A percentile compares a stretch with the other conserved stretches of the same genome.
Evolutionary conservation across 1,139 yeast species (phyloP).

Genomic region (Protomyces inundatus): DNA sequence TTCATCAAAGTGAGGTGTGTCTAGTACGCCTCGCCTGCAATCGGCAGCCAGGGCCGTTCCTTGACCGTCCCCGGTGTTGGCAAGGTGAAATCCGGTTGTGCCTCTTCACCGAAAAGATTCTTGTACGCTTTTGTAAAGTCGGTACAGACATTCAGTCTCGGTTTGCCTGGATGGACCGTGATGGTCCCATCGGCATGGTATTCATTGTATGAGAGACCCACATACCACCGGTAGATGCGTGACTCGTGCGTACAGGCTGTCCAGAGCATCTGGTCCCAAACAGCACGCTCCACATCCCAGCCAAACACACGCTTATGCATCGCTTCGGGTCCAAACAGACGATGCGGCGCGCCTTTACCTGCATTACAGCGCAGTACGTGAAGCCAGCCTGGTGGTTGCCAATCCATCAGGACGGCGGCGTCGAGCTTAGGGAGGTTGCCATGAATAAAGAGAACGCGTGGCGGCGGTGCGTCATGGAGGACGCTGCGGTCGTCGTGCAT

Average conservation of each 20-base stretch:
- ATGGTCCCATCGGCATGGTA: neutral
- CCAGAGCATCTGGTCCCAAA: slow-evolving; percentile 22
- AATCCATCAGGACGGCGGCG: slow-evolving; percentile 1
- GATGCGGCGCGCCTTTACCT: slow-evolving; percentile 12
- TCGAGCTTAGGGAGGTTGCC: slow-evolving; percentile 13
- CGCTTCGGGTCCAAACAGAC: slow-evolving; percentile 8
- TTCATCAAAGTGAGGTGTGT: neutral
- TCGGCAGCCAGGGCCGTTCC: neutral
- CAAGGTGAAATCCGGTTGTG: neutral
- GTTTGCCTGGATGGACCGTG: neutral
- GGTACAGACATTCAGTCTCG: neutral
- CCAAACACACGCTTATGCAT: neutral
- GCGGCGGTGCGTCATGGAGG: slow-evolving; percentile 4
- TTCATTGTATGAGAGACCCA: neutral
- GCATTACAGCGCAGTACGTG: slow-evolving; percentile 5
- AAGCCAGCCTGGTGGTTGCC: slow-evolving; percentile 1
- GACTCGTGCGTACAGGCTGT: slow-evolving; percentile 2
- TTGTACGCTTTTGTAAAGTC: neutral
- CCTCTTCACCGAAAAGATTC: neutral
- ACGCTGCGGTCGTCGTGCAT: neutral
- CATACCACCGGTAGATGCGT: slow-evolving; percentile 7
- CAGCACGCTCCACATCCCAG: slow-evolving; percentile 8
- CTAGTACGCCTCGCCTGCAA: neutral
- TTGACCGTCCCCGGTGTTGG: neutral
- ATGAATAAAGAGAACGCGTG: slow-evolving; percentile 13